Evolutionary conservation across 495 filamentous ascomycete genomes (phyloP).

Genomic region (Trichodelitschia bisporula): DNA sequence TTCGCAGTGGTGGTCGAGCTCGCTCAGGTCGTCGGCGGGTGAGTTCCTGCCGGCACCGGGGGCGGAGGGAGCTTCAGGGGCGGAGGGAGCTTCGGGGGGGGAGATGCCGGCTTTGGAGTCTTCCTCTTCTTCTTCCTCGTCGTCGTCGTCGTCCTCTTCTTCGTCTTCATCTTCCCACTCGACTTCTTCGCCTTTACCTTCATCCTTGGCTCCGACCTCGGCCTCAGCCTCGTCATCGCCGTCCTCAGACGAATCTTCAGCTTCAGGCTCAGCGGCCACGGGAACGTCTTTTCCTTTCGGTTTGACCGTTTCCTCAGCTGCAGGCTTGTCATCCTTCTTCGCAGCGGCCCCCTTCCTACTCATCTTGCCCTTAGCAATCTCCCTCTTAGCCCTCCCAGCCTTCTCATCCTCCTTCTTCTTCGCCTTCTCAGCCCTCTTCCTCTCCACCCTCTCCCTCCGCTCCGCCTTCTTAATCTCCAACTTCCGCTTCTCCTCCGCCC

Average conservation of each 20-base stretch:
- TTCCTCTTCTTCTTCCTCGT: constrained; percentile 1
- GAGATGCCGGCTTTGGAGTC: background rate
- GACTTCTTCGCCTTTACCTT: background rate
- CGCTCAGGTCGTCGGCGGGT: too few species aligned
- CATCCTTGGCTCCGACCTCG: background rate
- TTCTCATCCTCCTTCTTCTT: constrained; percentile 8
- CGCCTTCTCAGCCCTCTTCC: constrained; percentile 6
- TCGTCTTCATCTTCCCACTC: background rate
- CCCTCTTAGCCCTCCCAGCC: constrained; percentile 6
- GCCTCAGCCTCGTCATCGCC: constrained; percentile 2
- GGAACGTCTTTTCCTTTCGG: background rate
- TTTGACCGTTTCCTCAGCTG: constrained; percentile 1
- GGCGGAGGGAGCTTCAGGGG: background rate
- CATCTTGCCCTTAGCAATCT: constrained; percentile 6
- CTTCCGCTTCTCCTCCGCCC: constrained; percentile 16
- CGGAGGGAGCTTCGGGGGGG: background rate
- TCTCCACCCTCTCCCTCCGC: constrained; percentile 10
- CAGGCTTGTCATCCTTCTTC: constrained; percentile 3
- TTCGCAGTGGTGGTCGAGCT: background rate
- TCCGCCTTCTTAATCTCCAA: constrained; percentile 23
- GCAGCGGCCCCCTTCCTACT: constrained; percentile 4
- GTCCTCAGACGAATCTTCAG: constrained; percentile 1
- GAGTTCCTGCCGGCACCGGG: background rate
- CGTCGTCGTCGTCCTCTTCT: background rate
- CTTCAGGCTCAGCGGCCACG: background rate